Base-by-base conservation (phyloP, 2,329 filamentous ascomycete genomes). In the Dactylellina cionopaga region DNA sequence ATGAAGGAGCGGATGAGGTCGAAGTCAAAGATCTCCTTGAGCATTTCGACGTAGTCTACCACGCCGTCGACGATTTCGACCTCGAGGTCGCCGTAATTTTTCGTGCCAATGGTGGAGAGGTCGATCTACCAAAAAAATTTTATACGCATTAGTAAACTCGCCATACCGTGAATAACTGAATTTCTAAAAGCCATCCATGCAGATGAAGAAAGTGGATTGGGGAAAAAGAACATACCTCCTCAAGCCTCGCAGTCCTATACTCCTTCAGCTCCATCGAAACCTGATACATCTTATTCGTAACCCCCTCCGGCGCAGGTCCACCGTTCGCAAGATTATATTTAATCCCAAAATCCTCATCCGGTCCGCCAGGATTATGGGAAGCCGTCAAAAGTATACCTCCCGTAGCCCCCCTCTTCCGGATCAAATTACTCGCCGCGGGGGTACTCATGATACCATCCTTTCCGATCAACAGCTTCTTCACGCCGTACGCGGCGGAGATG, bases 21-120 rank as follows among this genome's bases (percentile, higher is more conserved):
- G 80, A 99, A 99, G 83, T 99, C 94, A 81, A 99, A 99, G 82
- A 98, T 99, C 76, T 95, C 91, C 86, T 97, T 97, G 81, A 99
- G 87, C 91, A 97, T 96, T 76, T 89, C 85, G 74, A 94, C 86
- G 81, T 99, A 99, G 83, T 98, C 95, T 78, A 89, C 85, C 15
- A 90, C 93, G 77, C 93, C 96, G 84, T 98, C 92, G 77, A 99
- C 89, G 77, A 99, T 88, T 84, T 99, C 95, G 46, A 99, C 92
- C 82, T 98, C 93, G 74, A 99, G 87, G 58, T 85, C 82, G 74
- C 92, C 94, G 80, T 96, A 96, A 75, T 86, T 92, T 82, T 91
- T 88, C 75, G 89, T 90, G 79, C 95, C 95, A 77, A 98, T 87
- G 72, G 86, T 91, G 75, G 86, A 83, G 76, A 96, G 89, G 82